Percentiles rank a stretch among this genome's conserved stretches.
Conservation (phyloP, 805 yeast genomes). For the Helenozyma rhizophorensis region DNA sequence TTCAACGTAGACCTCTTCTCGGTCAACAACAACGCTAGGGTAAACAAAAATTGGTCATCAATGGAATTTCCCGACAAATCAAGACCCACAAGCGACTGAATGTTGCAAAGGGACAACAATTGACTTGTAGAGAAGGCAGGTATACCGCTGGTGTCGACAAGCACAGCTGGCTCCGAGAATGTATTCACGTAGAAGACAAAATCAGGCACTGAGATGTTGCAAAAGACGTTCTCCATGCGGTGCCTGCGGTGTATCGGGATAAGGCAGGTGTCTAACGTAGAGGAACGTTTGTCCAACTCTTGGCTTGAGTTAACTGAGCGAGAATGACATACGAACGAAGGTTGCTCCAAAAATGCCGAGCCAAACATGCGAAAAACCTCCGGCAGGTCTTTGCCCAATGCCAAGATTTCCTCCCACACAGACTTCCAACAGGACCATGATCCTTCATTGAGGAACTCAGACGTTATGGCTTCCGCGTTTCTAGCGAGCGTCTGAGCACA, state of each 20-base stretch:
- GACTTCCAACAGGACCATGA: constrained; percentile 26
- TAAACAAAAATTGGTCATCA: constrained; percentile 29
- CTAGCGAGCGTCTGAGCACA: constrained; percentile 29
- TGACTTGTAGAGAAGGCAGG: constrained; percentile 14
- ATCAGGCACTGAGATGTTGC: constrained; percentile 23
- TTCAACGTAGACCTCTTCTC: constrained; percentile 18
- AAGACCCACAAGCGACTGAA: constrained; percentile 24
- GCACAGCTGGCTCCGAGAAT: constrained; percentile 14
- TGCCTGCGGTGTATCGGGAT: constrained; percentile 19
- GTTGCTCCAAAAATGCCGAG: constrained; percentile 12
- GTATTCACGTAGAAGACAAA: constrained; percentile 16
- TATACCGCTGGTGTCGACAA: constrained; percentile 26
- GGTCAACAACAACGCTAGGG: constrained; percentile 17
- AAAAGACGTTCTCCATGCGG: constrained; percentile 33
- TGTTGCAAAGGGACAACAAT: constrained; percentile 24
- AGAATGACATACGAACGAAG: constrained; percentile 23
- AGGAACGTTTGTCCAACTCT: background rate
- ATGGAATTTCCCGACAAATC: constrained; percentile 28
- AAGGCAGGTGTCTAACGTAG: constrained; percentile 11
- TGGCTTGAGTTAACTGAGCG: no score
- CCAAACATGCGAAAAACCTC: constrained; percentile 27
- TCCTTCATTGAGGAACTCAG: constrained; percentile 18
- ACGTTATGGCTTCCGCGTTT: constrained; percentile 20
- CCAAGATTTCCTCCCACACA: constrained; percentile 31
- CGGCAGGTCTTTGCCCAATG: constrained; percentile 26